Evolutionary conservation across 805 yeast species (phyloP).

Genomic region (Sugiyamaella smithiae): DNA sequence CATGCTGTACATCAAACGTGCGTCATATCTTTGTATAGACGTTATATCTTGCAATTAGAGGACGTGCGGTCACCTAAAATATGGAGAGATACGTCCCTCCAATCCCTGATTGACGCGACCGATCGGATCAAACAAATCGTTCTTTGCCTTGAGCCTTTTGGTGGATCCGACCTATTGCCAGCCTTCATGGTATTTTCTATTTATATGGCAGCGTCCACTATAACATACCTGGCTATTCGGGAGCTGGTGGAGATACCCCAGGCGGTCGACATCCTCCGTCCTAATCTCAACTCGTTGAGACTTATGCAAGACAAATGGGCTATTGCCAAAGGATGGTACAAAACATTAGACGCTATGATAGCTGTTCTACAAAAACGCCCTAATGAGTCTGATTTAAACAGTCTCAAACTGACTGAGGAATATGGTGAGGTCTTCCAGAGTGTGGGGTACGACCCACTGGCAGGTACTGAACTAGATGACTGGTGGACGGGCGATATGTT

Average conservation of each 20-base stretch:
- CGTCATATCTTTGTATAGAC: neutral
- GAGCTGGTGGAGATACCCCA: conserved; percentile 4
- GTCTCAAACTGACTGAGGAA: neutral
- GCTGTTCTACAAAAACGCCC: neutral
- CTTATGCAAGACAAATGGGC: conserved; percentile 2
- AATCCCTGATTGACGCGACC: neutral
- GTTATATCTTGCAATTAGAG: neutral
- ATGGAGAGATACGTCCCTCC: neutral
- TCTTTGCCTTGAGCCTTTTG: neutral
- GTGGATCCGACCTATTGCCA: neutral
- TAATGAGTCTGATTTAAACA: neutral
- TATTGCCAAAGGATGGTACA: conserved; percentile 1
- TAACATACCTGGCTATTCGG: neutral
- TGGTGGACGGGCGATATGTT: conserved; percentile 1
- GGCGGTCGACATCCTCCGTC: neutral
- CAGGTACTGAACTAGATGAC: neutral
- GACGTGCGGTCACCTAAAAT: neutral
- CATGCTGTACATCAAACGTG: conserved; percentile 3
- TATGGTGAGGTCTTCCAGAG: conserved; percentile 1
- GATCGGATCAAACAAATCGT: conserved; percentile 1
- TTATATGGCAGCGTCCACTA: conserved; percentile 2
- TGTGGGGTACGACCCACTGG: neutral
- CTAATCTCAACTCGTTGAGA: conserved; percentile 1
- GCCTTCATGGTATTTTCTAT: conserved; percentile 4
- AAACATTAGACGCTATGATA: neutral